Base-by-base conservation (phyloP, 2,329 filamentous ascomycete species). In the Davidsoniella virescens region DNA sequence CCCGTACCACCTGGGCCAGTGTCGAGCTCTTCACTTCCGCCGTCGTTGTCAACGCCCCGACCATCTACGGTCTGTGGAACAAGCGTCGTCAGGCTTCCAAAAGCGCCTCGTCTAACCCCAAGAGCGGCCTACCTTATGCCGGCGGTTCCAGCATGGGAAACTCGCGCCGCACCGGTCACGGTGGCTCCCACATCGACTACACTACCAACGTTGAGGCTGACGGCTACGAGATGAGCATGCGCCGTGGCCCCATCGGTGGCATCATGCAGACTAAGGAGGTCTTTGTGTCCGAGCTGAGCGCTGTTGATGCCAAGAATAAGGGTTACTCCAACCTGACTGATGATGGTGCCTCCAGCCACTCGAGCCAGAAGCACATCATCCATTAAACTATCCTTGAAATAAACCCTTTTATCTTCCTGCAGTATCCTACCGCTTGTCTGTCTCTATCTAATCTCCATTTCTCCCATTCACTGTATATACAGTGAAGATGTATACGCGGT, bases 1-100 rank as follows among this genome's bases (percentile, higher is more conserved):
- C 61, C 42, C 60, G 65, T 14, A 63, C 63, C 3, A 63, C 62
- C 1, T 67, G 64, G 61, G 63, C 63, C 4, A 65, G 62, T 37
- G 59, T 60, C 4, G 66, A 68, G 51, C 58, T 67, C n/a, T 44
- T 62, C 4, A 59, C 59, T 0, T 56, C 59, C 8, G 56, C 60
- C 1, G 49, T 62, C 3, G 64, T 67, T 5, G 65, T 67, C 17
- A 68, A 68, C 48, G 59, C 60, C 0, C 64, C 65, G 1, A 64
- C 64, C 0, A 52, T 67, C 8, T 65, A 63, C 49, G 62, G 59
- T 2, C 52, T 63, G 1, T 63, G 60, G 60, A 63, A 63, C 29
- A 60, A 59, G 43, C 50, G 44, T 5, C 45, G 50, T 16, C 50
- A 52, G 20, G 45, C 50, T 5, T 5, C 20, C 18, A 52, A 52